A percentile compares a stretch with the other conserved stretches of the same genome.
Conservation (phyloP, 352 stramenopile genomes). For the Pythium aphanidermatum region DNA sequence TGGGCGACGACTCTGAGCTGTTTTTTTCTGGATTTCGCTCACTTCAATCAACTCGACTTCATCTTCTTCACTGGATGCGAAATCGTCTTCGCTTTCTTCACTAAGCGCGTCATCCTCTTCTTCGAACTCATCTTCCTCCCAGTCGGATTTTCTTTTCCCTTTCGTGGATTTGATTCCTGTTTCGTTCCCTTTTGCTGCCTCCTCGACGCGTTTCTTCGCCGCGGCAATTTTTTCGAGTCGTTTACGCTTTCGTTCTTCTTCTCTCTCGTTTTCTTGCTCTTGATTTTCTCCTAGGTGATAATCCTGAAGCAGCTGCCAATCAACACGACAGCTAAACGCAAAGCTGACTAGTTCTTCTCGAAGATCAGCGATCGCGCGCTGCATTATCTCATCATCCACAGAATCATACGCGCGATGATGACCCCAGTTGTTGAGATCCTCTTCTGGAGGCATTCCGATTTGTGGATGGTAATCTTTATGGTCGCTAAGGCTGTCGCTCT, state of each 20-base stretch:
- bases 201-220: constrained; percentile 21
- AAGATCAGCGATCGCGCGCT: constrained; percentile 28
- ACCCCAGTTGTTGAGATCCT: constrained; percentile 97
- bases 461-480: constrained; percentile 73
- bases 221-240: constrained; percentile 59
- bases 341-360: constrained; percentile 87
- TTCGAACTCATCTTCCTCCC: constrained; percentile 18
- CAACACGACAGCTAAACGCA: constrained; percentile 96
- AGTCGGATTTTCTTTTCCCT: constrained; percentile 14
- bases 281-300: constrained; percentile 67
- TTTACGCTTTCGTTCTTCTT: constrained; percentile 72
- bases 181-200: constrained; percentile 9
- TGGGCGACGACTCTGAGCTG: neutral
- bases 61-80: constrained; percentile 11
- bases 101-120: constrained; percentile 9
- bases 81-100: constrained; percentile 22
- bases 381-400: constrained; percentile 96
- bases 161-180: constrained; percentile 3
- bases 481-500: neutral
- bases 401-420: constrained; percentile 95
- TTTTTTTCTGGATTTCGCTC: neutral
- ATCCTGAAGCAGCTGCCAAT: constrained; percentile 92
- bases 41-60: constrained; percentile 1
- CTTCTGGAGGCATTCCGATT: constrained; percentile 94
- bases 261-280: constrained; percentile 59